Conservation (phyloP, 164 flowering plant genomes). For the Santalum album region DNA sequence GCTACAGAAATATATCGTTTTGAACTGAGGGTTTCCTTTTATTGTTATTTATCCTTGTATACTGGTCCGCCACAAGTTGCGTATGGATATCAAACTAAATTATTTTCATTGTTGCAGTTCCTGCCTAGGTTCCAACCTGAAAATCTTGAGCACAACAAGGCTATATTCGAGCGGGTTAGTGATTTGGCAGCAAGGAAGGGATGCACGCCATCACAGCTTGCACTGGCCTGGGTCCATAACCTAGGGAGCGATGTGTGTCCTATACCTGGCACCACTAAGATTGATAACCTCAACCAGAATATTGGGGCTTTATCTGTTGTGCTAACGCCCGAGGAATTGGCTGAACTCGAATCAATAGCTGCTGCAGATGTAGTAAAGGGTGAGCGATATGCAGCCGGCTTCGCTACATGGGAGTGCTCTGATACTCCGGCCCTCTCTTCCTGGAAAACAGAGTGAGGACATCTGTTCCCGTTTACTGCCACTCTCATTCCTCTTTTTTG, state of each 20-base stretch:
- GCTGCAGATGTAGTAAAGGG: constrained; percentile 1
- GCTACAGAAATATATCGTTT: too few species aligned
- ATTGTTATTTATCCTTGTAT: too few species aligned
- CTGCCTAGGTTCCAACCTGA: constrained; percentile 5
- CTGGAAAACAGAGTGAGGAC: not conserved
- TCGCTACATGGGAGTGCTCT: not conserved
- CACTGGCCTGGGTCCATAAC: constrained; percentile 3
- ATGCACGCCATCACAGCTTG: constrained; percentile 2
- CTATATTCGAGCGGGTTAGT: not conserved
- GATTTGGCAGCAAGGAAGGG: constrained; percentile 2
- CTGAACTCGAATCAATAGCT: not conserved
- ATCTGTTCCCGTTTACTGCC: too few species aligned
- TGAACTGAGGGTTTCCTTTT: too few species aligned
- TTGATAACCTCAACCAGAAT: constrained; percentile 5
- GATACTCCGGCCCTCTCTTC: constrained; percentile 2
- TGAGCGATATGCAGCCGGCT: not conserved
- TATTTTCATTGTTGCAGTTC: not conserved
- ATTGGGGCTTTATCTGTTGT: not conserved
- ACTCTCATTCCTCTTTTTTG: too few species aligned
- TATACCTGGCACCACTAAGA: constrained; percentile 2
- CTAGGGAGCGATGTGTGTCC: constrained; percentile 1
- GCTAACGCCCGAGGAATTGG: constrained; percentile 2
- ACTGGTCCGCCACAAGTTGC: too few species aligned
- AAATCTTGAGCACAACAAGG: not conserved
- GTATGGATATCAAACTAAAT: too few species aligned